These are phyloP conservation scores for Alternaria ethzedia DNA, from an alignment of 2,329 filamentous ascomycete species.

Conservation along the genomic window DNA sequence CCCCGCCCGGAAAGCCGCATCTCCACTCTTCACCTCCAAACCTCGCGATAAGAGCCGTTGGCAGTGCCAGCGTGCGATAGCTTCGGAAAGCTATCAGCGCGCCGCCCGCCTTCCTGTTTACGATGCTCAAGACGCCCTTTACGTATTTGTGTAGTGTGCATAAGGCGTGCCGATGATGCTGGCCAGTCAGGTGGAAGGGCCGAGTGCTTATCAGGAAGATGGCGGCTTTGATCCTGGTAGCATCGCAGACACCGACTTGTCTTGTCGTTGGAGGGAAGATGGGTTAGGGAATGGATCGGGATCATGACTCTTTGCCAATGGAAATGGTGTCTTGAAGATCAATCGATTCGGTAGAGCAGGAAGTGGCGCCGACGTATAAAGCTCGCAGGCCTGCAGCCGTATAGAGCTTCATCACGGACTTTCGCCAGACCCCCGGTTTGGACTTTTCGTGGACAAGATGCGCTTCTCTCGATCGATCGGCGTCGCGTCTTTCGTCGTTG, in stretches of 20 bases:
- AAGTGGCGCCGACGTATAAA: background rate
- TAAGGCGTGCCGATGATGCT: background rate
- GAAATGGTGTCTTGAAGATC: background rate
- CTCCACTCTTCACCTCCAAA: constrained; percentile 4
- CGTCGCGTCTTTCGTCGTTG: constrained; percentile 8
- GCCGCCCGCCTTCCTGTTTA: background rate
- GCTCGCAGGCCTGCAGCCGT: background rate
- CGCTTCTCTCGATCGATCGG: constrained; percentile 4
- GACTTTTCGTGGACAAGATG: constrained; percentile 10
- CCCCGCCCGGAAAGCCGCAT: background rate
- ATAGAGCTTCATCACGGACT: background rate
- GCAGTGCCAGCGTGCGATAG: background rate
- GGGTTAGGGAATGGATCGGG: background rate
- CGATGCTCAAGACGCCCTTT: background rate
- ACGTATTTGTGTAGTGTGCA: background rate
- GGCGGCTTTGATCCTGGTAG: background rate
- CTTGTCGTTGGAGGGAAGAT: background rate
- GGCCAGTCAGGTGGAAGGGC: background rate
- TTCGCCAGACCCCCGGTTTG: background rate
- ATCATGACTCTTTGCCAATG: background rate
- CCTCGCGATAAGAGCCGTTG: constrained; percentile 5
- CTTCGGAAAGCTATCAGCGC: background rate
- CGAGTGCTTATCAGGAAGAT: constrained; percentile 4
- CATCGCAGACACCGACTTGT: background rate
- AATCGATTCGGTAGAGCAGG: background rate